phyloP scores from a whole-genome alignment of 2,329 filamentous ascomycete genomes.

The Aspergillus nomiae region DNA sequence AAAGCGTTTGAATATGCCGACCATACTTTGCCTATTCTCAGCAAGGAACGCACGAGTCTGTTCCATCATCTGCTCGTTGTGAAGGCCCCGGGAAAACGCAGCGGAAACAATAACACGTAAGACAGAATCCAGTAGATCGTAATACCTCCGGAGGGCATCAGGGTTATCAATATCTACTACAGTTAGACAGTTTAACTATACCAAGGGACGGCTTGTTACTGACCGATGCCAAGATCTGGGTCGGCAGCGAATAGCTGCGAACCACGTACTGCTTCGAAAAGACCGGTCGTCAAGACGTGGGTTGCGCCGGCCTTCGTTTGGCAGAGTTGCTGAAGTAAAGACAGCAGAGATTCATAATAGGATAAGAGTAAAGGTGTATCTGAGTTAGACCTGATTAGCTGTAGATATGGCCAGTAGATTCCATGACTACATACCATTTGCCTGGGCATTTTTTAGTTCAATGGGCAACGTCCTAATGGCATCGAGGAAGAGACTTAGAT shows the following conservation, averaged over 20 bases:
- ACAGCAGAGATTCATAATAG: conserved; percentile 73
- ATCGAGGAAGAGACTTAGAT: conserved; percentile 86
- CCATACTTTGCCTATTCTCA: conserved; percentile 80
- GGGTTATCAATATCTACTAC: conserved; percentile 64
- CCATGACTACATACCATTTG: conserved; percentile 53
- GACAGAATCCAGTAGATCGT: conserved; percentile 76
- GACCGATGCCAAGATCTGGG: conserved; percentile 82
- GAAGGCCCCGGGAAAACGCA: conserved; percentile 76
- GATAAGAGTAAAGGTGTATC: conserved; percentile 59
- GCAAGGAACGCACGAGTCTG: conserved; percentile 79
- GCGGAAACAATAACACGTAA: conserved; percentile 80
- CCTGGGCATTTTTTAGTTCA: conserved; percentile 66
- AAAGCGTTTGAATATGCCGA: conserved; percentile 86
- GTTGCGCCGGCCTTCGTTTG: conserved; percentile 83
- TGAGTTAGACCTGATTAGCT: conserved; percentile 24
- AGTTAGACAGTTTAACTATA: conserved; percentile 19
- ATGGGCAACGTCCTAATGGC: conserved; percentile 75
- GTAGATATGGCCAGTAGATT: not conserved
- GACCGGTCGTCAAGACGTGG: conserved; percentile 82
- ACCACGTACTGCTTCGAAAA: conserved; percentile 78
- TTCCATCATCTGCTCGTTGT: conserved; percentile 72
- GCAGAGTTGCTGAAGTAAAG: conserved; percentile 79
- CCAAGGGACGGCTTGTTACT: conserved; percentile 19
- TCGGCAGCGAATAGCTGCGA: conserved; percentile 88
- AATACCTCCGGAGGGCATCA: conserved; percentile 76